Base-by-base conservation (phyloP, 805 yeast species). In the Cyberlindnera subsufficiens region DNA sequence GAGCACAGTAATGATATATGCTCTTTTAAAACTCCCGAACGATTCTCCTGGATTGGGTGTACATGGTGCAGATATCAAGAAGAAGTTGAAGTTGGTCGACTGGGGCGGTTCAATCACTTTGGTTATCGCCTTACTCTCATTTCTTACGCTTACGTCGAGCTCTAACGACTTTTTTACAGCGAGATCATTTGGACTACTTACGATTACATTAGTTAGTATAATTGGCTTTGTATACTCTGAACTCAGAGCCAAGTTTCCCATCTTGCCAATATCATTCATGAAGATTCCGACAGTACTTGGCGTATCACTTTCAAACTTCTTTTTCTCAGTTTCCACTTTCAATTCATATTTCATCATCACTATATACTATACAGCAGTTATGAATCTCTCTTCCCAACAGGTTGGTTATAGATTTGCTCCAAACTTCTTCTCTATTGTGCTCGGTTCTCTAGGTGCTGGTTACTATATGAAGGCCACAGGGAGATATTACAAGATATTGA, bases 391-490 rank as follows among this genome's bases (percentile, higher is more conserved):
- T 14, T 68, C 89, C 0, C 73, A 78, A 4, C 71, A 75, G 43
- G 75, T 78, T 44, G 91, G 89, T 8, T 56, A 69, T 37, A 66
- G 86, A 51, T 59, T 78, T 43, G 60, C 80, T 25, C 85, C 87
- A 9, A 79, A 77, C 49, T 80, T 82, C 54, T 61, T 82, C 42
- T 71, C 77, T 10, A 71, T 75, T 11, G 76, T 86, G 1, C 35
- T 68, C 33, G 82, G 87, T 3, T 78, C 86, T 1, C 65, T 82
- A 17, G 77, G 78, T 9, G 74, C 86, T 9, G 88, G 88, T 1
- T 58, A 65, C 38, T 80, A 79, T 60, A 80, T 82, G 84, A 78
- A 71, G 51, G 58, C 59, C 39, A 79, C 86, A 1, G 88, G 87
- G 3, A 72, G 67, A 37, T 83, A 83, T 58, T 72, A 69, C 52